A percentile compares a stretch with the other conserved stretches of the same genome.
These are phyloP conservation scores for Samsoniella hepiali DNA, from an alignment of 2,329 filamentous ascomycete genomes.

Conservation along the genomic window DNA sequence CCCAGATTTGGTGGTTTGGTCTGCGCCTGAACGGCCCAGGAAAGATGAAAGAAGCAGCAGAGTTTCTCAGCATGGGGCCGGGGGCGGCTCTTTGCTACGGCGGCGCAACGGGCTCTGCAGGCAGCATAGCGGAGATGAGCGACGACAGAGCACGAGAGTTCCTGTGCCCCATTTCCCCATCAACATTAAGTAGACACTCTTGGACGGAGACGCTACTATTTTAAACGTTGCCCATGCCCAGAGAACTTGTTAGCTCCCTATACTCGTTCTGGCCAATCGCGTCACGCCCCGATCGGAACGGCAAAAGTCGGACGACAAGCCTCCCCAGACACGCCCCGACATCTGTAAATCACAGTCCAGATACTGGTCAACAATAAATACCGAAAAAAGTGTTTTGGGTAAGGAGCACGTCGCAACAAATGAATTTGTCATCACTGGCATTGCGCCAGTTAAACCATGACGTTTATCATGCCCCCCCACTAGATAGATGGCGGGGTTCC, in stretches of 20 bases:
- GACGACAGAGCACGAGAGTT: not conserved
- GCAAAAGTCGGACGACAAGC: not conserved
- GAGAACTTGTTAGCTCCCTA: not conserved
- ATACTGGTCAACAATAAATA: not conserved
- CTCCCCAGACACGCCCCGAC: not conserved
- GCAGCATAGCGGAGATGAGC: not conserved
- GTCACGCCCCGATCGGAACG: not conserved
- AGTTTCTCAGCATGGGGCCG: not conserved
- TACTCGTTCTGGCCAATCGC: not conserved
- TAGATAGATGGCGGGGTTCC: not conserved
- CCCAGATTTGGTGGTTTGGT: not conserved
- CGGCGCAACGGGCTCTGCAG: not conserved
- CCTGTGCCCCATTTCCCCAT: not conserved
- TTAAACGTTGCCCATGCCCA: not conserved
- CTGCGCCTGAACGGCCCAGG: no score
- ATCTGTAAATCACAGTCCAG: not conserved
- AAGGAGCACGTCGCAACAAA: not conserved
- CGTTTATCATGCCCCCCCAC: not conserved
- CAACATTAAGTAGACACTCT: no score
- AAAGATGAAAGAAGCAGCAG: not conserved
- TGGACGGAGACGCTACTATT: not conserved
- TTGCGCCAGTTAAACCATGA: not conserved
- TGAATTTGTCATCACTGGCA: not conserved
- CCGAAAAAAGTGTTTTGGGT: no score
- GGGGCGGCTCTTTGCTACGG: not conserved